Percentiles rank a stretch among this genome's conserved stretches.
These are phyloP conservation scores for Hypoxylon sp. DNA, from an alignment of 2,329 filamentous ascomycete genomes.

Conservation along the genomic window DNA sequence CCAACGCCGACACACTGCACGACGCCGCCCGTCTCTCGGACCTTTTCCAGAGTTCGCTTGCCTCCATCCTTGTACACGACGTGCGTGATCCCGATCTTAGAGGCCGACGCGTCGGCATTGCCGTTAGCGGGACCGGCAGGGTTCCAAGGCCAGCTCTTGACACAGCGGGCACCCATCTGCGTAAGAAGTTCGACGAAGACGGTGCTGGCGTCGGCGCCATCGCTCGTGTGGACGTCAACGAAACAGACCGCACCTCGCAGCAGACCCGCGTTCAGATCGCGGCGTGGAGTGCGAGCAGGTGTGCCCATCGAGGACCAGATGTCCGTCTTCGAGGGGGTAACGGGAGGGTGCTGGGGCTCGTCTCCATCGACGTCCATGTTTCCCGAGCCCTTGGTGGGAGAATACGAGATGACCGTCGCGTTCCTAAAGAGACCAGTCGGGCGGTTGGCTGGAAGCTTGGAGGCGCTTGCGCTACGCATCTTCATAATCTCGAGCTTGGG, in stretches of 20 bases:
- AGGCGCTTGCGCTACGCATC: slow-evolving; percentile 60
- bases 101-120: slow-evolving; percentile 48
- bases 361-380: slow-evolving; percentile 42
- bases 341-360: slow-evolving; percentile 42
- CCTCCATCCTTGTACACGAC: slow-evolving; percentile 90
- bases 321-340: slow-evolving; percentile 59
- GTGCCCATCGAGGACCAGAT: slow-evolving; percentile 64
- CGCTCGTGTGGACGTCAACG: slow-evolving; percentile 83
- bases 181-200: slow-evolving; percentile 81
- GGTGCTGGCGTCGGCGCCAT: slow-evolving; percentile 81
- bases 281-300: slow-evolving; percentile 63
- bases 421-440: slow-evolving; percentile 55
- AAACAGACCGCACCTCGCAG: slow-evolving; percentile 78
- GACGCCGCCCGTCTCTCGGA: slow-evolving; percentile 73
- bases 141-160: slow-evolving; percentile 80
- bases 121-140: slow-evolving; percentile 50
- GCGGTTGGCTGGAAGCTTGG: slow-evolving; percentile 55
- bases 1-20: slow-evolving; percentile 87
- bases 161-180: slow-evolving; percentile 82
- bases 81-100: slow-evolving; percentile 80
- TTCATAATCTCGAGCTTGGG: slow-evolving; percentile 52
- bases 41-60: slow-evolving; percentile 81
- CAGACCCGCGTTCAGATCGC: slow-evolving; percentile 60
- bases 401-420: slow-evolving; percentile 63
- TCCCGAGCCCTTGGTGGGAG: slow-evolving; percentile 55